Evolutionary conservation across 345 rosid genomes (phyloP), one percentile per base, ranked within the genome.

Genomic region (Eucalyptus pauciflora): DNA sequence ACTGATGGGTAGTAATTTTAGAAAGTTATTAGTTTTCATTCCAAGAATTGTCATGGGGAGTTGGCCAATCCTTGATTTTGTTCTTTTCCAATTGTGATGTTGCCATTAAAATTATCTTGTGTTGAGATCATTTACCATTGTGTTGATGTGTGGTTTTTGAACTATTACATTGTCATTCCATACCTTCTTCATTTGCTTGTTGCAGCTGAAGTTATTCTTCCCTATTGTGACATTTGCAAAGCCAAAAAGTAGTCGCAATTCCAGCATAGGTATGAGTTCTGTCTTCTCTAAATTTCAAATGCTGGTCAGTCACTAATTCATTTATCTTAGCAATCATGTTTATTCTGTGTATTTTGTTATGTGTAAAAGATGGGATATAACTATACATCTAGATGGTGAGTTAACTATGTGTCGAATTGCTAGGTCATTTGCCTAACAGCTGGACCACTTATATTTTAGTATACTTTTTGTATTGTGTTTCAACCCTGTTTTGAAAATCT

Each of bases 211-310:
- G 93, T 89, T 98, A 92, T 95, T 95, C 91, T 98, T 97, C 92
- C 99, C 99, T 48, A 92, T 92, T 10, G 99, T 98, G 88, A 97
- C 99, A 88, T 98, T 98, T 90, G 98, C 99, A 16, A 97, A 98
- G 94, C 99, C 99, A 43, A 97, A 96, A 93, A 97, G 99, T 93
- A 98, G 99, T 94, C 98, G 99, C 58, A 98, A 98, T 94, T 98
- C 99, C 51, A 98, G 99, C 92, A 98, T 98, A 94, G 99, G 99
- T 97, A 92, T 92, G 90, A 80, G 51, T 76, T 46, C 56, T 60
- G 22, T 67, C 50, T 56, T 67, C 29, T 56, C 85, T 81, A 56
- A 85, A 87, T 81, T 62, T 45, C 20, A 27, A 31, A 31, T 67
- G 79, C 43, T 67, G 41, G 43, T 33, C 79, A 31, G 79, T 31